These are phyloP conservation scores for Acarospora socialis DNA, from an alignment of 2,329 filamentous ascomycete species.

Conservation along the genomic window DNA sequence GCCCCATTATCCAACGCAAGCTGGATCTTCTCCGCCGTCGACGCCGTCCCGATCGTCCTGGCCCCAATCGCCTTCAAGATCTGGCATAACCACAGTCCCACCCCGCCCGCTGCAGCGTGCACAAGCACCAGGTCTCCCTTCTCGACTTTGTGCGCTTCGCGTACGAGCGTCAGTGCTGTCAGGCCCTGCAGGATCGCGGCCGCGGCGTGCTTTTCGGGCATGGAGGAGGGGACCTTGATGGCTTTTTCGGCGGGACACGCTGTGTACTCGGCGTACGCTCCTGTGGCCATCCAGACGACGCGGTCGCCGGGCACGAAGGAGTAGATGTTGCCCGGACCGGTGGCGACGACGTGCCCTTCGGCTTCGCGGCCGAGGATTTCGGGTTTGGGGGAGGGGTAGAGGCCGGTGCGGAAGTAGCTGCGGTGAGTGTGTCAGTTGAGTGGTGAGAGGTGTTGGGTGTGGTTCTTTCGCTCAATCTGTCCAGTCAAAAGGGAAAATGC, in stretches of 20 bases:
- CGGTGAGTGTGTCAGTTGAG: constrained; percentile 2
- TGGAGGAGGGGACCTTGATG: constrained; percentile 47
- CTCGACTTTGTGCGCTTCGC: constrained; percentile 57
- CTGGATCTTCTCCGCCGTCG: constrained; percentile 31
- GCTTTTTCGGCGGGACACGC: constrained; percentile 39
- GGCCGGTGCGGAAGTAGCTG: constrained; percentile 70
- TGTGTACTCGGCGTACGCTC: constrained; percentile 47
- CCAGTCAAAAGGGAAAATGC: too few species aligned
- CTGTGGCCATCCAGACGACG: constrained; percentile 52
- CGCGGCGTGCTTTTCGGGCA: constrained; percentile 49
- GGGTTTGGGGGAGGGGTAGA: constrained; percentile 60
- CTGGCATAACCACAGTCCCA: constrained; percentile 62
- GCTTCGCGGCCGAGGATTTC: constrained; percentile 69
- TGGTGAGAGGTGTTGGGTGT: not conserved
- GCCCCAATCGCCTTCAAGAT: constrained; percentile 59
- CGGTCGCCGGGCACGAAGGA: constrained; percentile 52
- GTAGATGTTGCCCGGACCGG: constrained; percentile 36
- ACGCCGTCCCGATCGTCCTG: constrained; percentile 65
- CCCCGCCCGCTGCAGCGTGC: constrained; percentile 74
- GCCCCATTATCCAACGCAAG: constrained; percentile 12
- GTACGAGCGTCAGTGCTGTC: constrained; percentile 65
- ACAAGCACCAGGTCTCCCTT: constrained; percentile 70
- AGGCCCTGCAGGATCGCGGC: constrained; percentile 67
- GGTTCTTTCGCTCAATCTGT: too few species aligned
- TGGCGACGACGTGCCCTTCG: constrained; percentile 52